Evolutionary conservation across 2,329 filamentous ascomycete species (phyloP), one percentile per base, ranked within the genome.

Genomic region (Clonostachys chloroleuca): DNA sequence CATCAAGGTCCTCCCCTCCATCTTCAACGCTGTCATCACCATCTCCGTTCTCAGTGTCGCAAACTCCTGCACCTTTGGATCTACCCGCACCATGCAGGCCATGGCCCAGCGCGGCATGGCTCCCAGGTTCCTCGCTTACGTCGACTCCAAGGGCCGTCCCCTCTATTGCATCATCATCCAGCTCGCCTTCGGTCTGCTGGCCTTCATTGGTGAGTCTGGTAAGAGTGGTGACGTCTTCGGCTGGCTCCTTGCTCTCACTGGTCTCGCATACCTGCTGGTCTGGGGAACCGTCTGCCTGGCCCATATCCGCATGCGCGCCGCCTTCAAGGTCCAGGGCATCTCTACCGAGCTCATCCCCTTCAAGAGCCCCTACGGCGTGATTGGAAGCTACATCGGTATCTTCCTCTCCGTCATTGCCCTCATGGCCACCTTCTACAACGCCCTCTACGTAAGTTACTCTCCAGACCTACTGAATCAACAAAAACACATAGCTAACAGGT

Each of bases 261-360:
- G 81, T 45, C 69, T 88, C 5, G 77, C 79, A 12, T 78, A 81
- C 12, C 72, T 88, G 40, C 86, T 86, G 61, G 83, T 83, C 12
- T 89, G 84, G 84, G 83, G 77, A 16, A 84, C 80, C 37, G 86
- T 87, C 55, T 86, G 83, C 56, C 65, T 84, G 4, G 74, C 81
- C 3, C 85, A 88, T 56, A 86, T 88, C 58, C 81, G 84, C 17
- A 86, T 87, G 73, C 81, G 84, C 35, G 57, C 64, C 3, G 84
- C 83, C 0, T 88, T 84, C 84, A 70, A 67, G 24, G 63, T 72
- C 30, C 74, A 83, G 39, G 80, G 82, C n/a, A 81, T 82, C 60
- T 77, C 73, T 3, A 61, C 85, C 2, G 78, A 84, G 40, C 85
- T 89, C 63, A 78, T 90, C 13, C 80, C 85, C 0, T 89, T 86